phyloP scores from a whole-genome alignment of 768 basidiomycete species.

The Amylocystis lapponica region DNA sequence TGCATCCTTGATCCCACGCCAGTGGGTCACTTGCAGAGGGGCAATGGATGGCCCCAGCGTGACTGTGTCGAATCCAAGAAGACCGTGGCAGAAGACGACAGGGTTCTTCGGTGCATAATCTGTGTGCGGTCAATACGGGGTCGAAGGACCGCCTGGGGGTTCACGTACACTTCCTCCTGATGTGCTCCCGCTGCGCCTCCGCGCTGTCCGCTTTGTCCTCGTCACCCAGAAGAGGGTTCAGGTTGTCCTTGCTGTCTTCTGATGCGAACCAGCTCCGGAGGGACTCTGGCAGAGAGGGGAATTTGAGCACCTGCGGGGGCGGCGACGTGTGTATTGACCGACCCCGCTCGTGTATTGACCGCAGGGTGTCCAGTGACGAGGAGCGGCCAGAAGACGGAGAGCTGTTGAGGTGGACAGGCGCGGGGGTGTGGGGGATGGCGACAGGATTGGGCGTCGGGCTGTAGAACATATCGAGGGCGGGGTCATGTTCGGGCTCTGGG shows the following conservation, averaged over 20 bases:
- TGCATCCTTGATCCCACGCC: slow-evolving; percentile 94
- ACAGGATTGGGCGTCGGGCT: slow-evolving; percentile 22
- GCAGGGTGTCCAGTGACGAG: slow-evolving; percentile 19
- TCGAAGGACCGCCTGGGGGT: neutral
- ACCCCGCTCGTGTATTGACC: slow-evolving; percentile 21
- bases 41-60: slow-evolving; percentile 73
- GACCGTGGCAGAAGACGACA: slow-evolving; percentile 92
- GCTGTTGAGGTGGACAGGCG: slow-evolving; percentile 15
- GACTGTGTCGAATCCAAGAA: slow-evolving; percentile 85
- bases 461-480: slow-evolving; percentile 18
- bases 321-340: slow-evolving; percentile 21
- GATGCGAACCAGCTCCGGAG: slow-evolving; percentile 19
- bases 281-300: slow-evolving; percentile 14
- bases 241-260: slow-evolving; percentile 18
- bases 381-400: slow-evolving; percentile 15
- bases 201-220: slow-evolving; percentile 16
- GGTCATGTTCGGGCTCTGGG: slow-evolving; percentile 9
- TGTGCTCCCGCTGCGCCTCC: slow-evolving; percentile 16
- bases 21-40: slow-evolving; percentile 85
- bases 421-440: slow-evolving; percentile 28
- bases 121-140: slow-evolving; percentile 21
- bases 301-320: slow-evolving; percentile 12
- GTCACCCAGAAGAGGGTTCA: slow-evolving; percentile 17
- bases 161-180: slow-evolving; percentile 20
- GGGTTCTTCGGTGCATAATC: slow-evolving; percentile 79